These are phyloP conservation scores for Tolypocladium inflatum DNA, from an alignment of 2,329 filamentous ascomycete species.

Conservation along the genomic window DNA sequence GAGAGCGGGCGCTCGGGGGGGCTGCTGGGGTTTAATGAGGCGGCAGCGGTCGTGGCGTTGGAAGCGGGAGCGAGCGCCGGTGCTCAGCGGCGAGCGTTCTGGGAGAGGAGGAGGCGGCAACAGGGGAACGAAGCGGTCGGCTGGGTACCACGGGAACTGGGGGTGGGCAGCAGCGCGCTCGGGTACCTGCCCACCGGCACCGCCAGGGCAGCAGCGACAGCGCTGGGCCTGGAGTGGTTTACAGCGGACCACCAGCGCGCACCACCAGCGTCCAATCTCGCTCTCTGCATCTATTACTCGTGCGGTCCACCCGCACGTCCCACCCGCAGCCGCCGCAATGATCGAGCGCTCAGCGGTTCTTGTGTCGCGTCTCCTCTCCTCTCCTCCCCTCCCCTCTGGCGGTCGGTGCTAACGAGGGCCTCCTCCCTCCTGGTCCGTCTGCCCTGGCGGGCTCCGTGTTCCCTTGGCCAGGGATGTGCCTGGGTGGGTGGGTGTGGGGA, in stretches of 20 bases:
- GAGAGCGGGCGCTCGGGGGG: constrained; percentile 14
- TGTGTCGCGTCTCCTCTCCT: background rate
- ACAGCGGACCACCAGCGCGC: background rate
- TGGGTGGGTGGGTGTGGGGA: background rate
- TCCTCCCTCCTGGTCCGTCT: background rate
- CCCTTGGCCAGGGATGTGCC: constrained; percentile 1
- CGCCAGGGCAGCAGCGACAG: background rate
- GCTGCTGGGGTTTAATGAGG: constrained; percentile 23
- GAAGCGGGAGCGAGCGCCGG: constrained; percentile 5
- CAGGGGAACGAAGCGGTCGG: background rate
- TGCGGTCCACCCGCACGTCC: background rate
- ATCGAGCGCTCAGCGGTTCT: background rate
- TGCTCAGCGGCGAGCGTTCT: background rate
- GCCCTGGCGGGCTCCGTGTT: background rate
- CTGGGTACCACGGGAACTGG: background rate
- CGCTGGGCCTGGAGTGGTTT: background rate
- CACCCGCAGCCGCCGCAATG: background rate
- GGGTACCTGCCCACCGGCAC: background rate
- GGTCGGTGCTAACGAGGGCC: background rate
- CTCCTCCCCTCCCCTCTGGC: background rate
- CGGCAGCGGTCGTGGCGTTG: constrained; percentile 13
- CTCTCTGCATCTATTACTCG: background rate
- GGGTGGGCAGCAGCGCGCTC: background rate
- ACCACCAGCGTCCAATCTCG: background rate
- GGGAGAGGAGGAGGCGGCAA: background rate